Evolutionary conservation across 176 grass and related monocot genomes (phyloP).

Genomic region (Ampelocalamus luodianensis): DNA sequence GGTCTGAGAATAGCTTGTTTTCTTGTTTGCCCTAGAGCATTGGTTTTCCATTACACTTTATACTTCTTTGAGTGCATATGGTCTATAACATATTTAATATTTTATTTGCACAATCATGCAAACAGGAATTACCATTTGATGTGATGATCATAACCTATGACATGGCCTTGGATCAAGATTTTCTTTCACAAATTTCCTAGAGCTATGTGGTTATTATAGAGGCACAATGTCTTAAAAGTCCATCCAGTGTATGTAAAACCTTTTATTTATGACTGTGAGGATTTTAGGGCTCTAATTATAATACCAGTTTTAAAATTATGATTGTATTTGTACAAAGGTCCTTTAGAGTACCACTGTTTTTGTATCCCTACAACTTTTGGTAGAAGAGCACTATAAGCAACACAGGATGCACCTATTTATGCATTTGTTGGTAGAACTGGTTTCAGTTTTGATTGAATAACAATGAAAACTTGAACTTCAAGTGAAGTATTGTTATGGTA

Average conservation of each 20-base stretch:
- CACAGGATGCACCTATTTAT: neutral
- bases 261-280: neutral
- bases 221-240: conserved; percentile 87
- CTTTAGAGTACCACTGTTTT: neutral
- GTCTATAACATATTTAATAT: too few species aligned
- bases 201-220: conserved; percentile 79
- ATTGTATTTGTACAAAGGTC: neutral
- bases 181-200: conserved; percentile 92
- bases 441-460: conserved; percentile 24
- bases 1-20: too few species aligned
- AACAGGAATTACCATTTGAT: too few species aligned
- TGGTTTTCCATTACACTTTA: too few species aligned
- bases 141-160: conserved; percentile 90
- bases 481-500: neutral
- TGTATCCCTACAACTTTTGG: neutral
- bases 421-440: neutral
- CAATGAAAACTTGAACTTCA: neutral
- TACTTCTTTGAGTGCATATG: too few species aligned
- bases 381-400: conserved; percentile 10
- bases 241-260: conserved; percentile 66
- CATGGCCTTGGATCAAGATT: conserved; percentile 86
- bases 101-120: too few species aligned
- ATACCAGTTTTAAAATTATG: neutral
- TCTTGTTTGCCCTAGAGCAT: too few species aligned
- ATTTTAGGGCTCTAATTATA: conserved; percentile 15